Evolutionary conservation across 1,284 basidiomycete species (phyloP).

Genomic region (Apiotrichum brassicae): DNA sequence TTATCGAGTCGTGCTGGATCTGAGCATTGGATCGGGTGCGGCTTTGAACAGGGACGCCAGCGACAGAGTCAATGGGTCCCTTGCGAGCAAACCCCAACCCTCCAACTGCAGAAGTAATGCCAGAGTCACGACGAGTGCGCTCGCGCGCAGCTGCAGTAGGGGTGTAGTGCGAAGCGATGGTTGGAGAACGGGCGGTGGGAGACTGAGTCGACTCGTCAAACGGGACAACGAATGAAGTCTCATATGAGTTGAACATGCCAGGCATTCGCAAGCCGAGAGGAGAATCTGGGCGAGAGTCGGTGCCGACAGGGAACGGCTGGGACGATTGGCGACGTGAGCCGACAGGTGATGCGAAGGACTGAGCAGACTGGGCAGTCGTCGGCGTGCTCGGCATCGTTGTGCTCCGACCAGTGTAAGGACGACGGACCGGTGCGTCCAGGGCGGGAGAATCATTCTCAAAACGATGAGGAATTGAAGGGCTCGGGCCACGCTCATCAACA

Average conservation of each 20-base stretch:
- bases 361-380: background rate
- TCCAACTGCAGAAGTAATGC: background rate
- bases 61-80: background rate
- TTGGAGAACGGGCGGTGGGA: background rate
- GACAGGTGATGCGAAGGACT: too few relatives aligned
- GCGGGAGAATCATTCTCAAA: background rate
- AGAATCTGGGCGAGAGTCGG: background rate
- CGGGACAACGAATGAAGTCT: conserved; percentile 2
- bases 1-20: background rate
- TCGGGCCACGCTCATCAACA: background rate
- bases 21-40: background rate
- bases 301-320: background rate
- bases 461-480: background rate
- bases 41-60: background rate
- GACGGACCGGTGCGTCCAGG: background rate
- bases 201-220: background rate
- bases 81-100: background rate
- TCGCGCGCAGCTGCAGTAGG: conserved; percentile 1
- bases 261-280: conserved; percentile 3
- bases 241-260: background rate
- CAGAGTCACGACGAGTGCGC: conserved; percentile 5
- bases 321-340: too few relatives aligned
- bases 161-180: conserved; percentile 1
- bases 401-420: background rate
- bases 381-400: background rate